phyloP scores from a whole-genome alignment of 2,329 filamentous ascomycete genomes.

The Exophiala dermatitidis region DNA sequence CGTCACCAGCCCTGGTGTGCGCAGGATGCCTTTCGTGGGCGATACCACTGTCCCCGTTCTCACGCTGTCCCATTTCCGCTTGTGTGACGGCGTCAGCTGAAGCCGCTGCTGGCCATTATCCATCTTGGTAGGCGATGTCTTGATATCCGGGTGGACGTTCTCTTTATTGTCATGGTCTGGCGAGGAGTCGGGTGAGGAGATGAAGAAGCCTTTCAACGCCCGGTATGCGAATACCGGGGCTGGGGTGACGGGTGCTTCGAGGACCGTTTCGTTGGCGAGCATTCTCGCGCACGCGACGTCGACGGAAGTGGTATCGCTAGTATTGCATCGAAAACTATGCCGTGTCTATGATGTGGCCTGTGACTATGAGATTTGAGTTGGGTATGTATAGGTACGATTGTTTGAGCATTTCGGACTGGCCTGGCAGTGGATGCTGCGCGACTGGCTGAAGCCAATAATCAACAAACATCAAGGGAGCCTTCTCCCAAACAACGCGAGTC shows the following conservation, averaged over 20 bases:
- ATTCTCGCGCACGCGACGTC: slow-evolving; percentile 4
- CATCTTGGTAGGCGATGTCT: slow-evolving; percentile 7
- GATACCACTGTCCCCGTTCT: slow-evolving; percentile 31
- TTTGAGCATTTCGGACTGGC: too few relatives aligned
- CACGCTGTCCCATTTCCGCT: slow-evolving; percentile 17
- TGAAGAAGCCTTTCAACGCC: slow-evolving; percentile 59
- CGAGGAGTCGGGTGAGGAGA: slow-evolving; percentile 52
- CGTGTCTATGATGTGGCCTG: not conserved
- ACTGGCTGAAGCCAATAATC: too few relatives aligned
- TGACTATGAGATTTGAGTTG: not conserved
- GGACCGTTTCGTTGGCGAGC: slow-evolving; percentile 30
- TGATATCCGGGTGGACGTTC: slow-evolving; percentile 7
- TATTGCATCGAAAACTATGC: not conserved
- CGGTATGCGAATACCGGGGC: slow-evolving; percentile 61
- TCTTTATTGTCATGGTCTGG: slow-evolving; percentile 33
- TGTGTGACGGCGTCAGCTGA: slow-evolving; percentile 25
- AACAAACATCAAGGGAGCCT: too few relatives aligned
- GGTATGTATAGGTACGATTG: not conserved
- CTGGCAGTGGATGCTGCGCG: too few relatives aligned
- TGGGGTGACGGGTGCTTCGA: slow-evolving; percentile 57
- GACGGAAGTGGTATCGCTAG: not conserved
- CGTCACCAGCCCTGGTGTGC: slow-evolving; percentile 53
- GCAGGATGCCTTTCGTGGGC: slow-evolving; percentile 56
- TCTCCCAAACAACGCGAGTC: too few relatives aligned
- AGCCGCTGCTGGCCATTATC: slow-evolving; percentile 17